Base-by-base conservation (phyloP, 1,284 basidiomycete species). In the Athelia psychrophila region DNA sequence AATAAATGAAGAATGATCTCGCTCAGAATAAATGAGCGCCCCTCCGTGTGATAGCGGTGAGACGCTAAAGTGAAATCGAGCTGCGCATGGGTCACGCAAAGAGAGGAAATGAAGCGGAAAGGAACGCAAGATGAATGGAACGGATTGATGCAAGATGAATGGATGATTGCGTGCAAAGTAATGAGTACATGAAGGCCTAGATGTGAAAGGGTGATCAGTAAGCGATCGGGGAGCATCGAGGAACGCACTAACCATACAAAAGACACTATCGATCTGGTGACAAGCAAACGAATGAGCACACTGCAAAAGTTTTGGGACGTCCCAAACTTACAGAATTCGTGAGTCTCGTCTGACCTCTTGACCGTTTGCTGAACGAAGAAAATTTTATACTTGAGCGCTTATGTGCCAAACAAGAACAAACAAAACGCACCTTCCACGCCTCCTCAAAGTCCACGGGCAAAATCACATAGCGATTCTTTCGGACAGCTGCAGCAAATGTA, bases 381-480 rank as follows among this genome's bases (percentile, higher is more conserved):
- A 60, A 68, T 66, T 74, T 70, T 65, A 67, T 59, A 61, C 53
- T 51, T 36, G 59, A 65, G 62, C 63, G 60, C 57, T 58, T 63
- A 49, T 48, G 22, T 40, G 59, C 61, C 71, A 79, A 80, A 74
- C 57, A 71, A 56, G 40, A 54, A 73, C 60, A 71, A 56, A 61
- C 72, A 81, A 58, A 80, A 83, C 89, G 66, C 61, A 95, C 93
- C 81, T 97, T 98, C 94, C 95, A 98, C 64, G 93, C 93, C 72
- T 98, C 95, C 69, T 99, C 97, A 68, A 98, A 99, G 80, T 99
- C 97, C 27, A 91, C 84, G 0, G 97, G 96, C 47, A 99, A 78
- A 66, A 99, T 96, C 51, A 99, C 84, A 71, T 99, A 99, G 64
- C 97, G 86, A 71, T 98, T 98, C 78, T 97, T 98, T 54, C 96